Percentiles rank a stretch among this genome's conserved stretches.
phyloP scores from a whole-genome alignment of 176 grass and related monocot genomes.

The Olyra latifolia region DNA sequence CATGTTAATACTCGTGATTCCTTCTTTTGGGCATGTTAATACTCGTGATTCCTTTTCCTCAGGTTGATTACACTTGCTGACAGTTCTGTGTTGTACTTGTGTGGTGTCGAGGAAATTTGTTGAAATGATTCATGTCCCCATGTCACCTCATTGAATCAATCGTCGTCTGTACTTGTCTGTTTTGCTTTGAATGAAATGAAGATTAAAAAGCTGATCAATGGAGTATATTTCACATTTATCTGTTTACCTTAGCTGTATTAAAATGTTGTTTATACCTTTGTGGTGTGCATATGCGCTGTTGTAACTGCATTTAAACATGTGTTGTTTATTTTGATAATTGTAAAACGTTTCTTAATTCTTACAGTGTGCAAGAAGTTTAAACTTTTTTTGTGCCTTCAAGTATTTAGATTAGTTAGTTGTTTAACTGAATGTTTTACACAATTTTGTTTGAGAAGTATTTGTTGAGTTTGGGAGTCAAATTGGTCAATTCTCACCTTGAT shows the following conservation, averaged over 20 bases:
- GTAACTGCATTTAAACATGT: not conserved
- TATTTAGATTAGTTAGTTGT: not conserved
- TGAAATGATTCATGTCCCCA: not conserved
- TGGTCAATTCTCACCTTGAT: not conserved
- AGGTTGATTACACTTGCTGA: not conserved
- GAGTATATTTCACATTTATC: not conserved
- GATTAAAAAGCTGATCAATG: not conserved
- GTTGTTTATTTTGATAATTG: not conserved
- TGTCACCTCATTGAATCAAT: not conserved
- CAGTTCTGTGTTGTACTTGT: not conserved
- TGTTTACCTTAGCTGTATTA: not conserved
- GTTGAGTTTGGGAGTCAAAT: not conserved
- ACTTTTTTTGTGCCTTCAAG: not conserved
- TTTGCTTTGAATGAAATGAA: not conserved
- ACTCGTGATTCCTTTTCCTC: not conserved
- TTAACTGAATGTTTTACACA: constrained; percentile 5
- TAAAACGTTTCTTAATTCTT: not conserved
- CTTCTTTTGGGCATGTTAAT: not conserved
- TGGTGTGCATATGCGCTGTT: not conserved
- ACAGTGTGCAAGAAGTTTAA: not conserved
- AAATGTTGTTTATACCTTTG: not conserved
- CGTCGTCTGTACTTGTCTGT: not conserved
- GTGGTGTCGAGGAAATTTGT: not conserved
- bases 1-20: not conserved
- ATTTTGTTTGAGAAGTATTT: constrained; percentile 20